Percentiles rank a stretch among this genome's conserved stretches.
Evolutionary conservation across 768 basidiomycete genomes (phyloP).

Genomic region (Calocybe cyanea): DNA sequence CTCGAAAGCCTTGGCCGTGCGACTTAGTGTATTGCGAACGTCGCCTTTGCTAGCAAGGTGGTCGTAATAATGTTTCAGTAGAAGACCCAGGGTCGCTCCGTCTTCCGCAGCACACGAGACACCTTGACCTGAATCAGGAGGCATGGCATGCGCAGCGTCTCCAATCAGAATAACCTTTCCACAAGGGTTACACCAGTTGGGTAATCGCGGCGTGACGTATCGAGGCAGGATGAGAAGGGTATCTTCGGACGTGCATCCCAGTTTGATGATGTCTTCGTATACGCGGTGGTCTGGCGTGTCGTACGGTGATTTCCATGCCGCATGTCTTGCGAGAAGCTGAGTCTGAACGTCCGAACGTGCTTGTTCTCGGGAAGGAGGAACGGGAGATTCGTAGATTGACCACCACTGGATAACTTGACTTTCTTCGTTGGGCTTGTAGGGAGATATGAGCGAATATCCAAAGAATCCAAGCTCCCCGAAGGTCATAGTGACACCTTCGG

Average conservation of each 20-base stretch:
- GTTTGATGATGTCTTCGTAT: conserved; percentile 24
- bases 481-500: conserved; percentile 32
- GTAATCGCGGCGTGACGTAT: conserved; percentile 31
- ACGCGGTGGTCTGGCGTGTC: conserved; percentile 21
- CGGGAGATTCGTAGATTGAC: conserved; percentile 33
- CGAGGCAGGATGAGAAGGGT: conserved; percentile 32
- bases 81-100: conserved; percentile 29
- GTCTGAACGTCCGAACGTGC: conserved; percentile 20
- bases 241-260: conserved; percentile 21
- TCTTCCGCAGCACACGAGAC: conserved; percentile 39
- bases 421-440: conserved; percentile 6
- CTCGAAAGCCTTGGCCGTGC: conserved; percentile 28
- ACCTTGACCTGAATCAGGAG: conserved; percentile 39
- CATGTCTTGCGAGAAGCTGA: conserved; percentile 29
- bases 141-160: conserved; percentile 42
- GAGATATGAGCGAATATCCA: conserved; percentile 27
- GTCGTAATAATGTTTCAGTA: conserved; percentile 28
- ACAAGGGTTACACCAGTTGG: conserved; percentile 29
- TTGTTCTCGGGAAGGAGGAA: conserved; percentile 22
- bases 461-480: conserved; percentile 37
- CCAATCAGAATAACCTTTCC: conserved; percentile 35
- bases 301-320: conserved; percentile 31
- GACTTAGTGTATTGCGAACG: neutral
- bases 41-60: conserved; percentile 8
- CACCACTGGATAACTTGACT: conserved; percentile 33